Percentiles rank a stretch among this genome's conserved stretches.
Evolutionary conservation across 495 filamentous ascomycete species (phyloP).

Genomic region (Tuber brumale): DNA sequence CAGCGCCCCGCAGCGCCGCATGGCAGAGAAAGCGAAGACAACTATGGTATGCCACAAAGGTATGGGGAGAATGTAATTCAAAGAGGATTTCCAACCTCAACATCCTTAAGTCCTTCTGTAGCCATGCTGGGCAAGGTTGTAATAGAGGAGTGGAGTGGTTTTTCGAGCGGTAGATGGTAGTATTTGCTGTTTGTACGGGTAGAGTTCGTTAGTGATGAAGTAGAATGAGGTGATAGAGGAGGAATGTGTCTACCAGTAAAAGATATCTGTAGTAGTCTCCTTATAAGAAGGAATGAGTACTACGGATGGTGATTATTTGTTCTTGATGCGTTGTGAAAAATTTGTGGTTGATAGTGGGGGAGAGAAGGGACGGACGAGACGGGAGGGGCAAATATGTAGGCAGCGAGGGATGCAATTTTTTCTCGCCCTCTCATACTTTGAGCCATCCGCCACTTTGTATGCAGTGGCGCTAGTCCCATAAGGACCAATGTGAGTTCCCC

Average conservation of each 20-base stretch:
- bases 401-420: neutral
- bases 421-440: neutral
- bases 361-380: neutral
- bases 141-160: neutral
- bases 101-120: conserved; percentile 42
- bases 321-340: neutral
- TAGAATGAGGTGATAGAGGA: neutral
- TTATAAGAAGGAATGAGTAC: neutral
- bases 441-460: neutral
- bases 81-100: conserved; percentile 32
- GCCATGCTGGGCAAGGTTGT: conserved; percentile 38
- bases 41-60: neutral
- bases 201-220: neutral
- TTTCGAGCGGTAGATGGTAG: neutral
- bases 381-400: conserved; percentile 1
- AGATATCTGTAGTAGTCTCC: neutral
- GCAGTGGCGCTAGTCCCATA: neutral
- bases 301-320: neutral
- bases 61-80: neutral
- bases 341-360: conserved; percentile 5
- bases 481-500: neutral
- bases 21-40: conserved; percentile 7
- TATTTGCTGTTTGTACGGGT: neutral
- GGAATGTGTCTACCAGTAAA: neutral
- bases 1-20: conserved; percentile 35